These are phyloP conservation scores for Purshia tridentata DNA, from an alignment of 306 rosid species.

Conservation along the genomic window DNA sequence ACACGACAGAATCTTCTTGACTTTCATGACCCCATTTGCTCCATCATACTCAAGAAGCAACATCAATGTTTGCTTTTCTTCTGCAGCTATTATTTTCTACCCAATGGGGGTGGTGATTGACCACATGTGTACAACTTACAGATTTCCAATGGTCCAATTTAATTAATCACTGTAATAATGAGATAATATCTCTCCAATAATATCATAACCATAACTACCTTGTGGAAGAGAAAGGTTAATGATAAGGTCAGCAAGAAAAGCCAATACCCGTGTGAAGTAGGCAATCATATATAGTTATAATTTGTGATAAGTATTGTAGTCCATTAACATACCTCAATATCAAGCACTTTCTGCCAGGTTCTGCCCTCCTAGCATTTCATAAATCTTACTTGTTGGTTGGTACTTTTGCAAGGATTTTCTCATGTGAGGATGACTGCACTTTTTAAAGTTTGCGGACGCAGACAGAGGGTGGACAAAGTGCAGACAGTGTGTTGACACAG, in stretches of 20 bases:
- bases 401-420: constrained; percentile 6
- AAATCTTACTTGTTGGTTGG: background rate
- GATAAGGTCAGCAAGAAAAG: constrained; percentile 4
- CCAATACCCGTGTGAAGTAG: background rate
- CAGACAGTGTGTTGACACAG: too few relatives aligned
- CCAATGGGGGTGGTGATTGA: background rate
- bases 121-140: background rate
- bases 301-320: background rate
- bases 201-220: background rate
- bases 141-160: constrained; percentile 9
- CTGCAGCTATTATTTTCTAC: constrained; percentile 21
- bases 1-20: background rate
- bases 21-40: background rate
- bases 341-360: constrained; percentile 9
- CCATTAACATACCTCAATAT: background rate
- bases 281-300: background rate
- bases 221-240: background rate
- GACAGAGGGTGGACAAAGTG: too few relatives aligned
- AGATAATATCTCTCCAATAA: background rate
- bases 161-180: background rate
- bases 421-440: too few relatives aligned
- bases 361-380: background rate
- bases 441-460: too few relatives aligned
- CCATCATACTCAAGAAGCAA: background rate
- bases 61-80: background rate